Conservation (phyloP, 148 eudicot species). For the Cornus florida region DNA sequence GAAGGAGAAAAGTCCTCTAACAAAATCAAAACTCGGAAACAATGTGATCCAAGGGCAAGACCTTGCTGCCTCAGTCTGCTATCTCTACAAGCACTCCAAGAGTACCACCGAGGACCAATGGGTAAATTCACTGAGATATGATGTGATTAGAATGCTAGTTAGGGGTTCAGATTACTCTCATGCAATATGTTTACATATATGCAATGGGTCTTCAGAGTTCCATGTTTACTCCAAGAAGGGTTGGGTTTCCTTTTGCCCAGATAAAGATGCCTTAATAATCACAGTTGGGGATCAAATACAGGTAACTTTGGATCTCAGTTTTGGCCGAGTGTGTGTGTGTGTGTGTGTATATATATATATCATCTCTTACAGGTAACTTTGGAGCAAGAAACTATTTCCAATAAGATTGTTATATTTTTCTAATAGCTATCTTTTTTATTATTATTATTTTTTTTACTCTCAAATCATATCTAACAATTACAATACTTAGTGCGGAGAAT, state of each 20-base stretch:
- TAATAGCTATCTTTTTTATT: too few species aligned
- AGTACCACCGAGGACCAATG: constrained; percentile 29
- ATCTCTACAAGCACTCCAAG: constrained; percentile 55
- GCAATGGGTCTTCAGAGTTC: constrained; percentile 64
- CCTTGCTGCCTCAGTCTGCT: constrained; percentile 38
- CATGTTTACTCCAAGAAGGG: constrained; percentile 95
- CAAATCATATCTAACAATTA: too few species aligned
- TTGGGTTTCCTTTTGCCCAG: constrained; percentile 73
- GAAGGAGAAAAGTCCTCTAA: constrained; percentile 11
- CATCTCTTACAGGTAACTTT: too few species aligned
- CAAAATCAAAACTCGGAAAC: constrained; percentile 5
- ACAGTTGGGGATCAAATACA: constrained; percentile 82
- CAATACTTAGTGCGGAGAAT: too few species aligned
- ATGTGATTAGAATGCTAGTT: constrained; percentile 78
- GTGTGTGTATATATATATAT: too few species aligned
- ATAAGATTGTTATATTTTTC: too few species aligned
- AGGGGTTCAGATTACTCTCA: constrained; percentile 73
- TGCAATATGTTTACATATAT: constrained; percentile 63
- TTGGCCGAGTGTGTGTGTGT: not conserved
- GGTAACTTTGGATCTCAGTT: constrained; percentile 33
- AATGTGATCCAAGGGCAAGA: constrained; percentile 13
- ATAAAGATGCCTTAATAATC: constrained; percentile 51
- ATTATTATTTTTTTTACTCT: too few species aligned
- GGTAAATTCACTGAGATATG: constrained; percentile 53
- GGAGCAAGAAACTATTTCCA: too few species aligned